These are phyloP conservation scores for Ustilago sp. DNA, from an alignment of 1,284 basidiomycete species.

Conservation along the genomic window DNA sequence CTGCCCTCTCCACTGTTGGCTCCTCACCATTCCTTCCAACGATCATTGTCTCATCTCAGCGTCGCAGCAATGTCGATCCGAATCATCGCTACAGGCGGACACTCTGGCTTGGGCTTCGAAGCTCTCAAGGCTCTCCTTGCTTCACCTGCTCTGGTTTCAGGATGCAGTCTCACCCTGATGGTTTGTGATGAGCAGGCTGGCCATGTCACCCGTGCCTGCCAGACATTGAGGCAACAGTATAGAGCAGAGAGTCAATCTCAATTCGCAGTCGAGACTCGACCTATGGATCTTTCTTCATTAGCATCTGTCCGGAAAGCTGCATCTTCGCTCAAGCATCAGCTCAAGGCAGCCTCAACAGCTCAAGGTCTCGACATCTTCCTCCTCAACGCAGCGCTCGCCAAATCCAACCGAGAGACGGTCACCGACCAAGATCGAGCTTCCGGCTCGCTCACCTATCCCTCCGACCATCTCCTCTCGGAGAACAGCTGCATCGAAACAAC, in stretches of 20 bases:
- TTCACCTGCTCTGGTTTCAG: conserved; percentile 11
- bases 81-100: conserved; percentile 46
- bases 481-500: conserved; percentile 40
- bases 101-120: conserved; percentile 47
- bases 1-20: background rate
- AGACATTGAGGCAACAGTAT: conserved; percentile 16
- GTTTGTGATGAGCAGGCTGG: conserved; percentile 20
- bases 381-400: conserved; percentile 52
- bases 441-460: background rate
- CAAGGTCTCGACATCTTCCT: conserved; percentile 38
- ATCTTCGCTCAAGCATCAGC: conserved; percentile 17
- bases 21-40: background rate
- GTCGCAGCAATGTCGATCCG: conserved; percentile 21
- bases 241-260: background rate
- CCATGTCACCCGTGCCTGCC: conserved; percentile 13
- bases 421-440: conserved; percentile 23
- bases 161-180: conserved; percentile 29
- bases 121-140: conserved; percentile 46
- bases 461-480: conserved; percentile 26
- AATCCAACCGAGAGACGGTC: conserved; percentile 21
- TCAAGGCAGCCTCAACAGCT: conserved; percentile 2
- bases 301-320: conserved; percentile 46
- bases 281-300: conserved; percentile 38
- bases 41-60: background rate
- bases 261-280: conserved; percentile 17